Evolutionary conservation across 2,329 filamentous ascomycete species (phyloP).

Genomic region (Fusarium dlaminii): DNA sequence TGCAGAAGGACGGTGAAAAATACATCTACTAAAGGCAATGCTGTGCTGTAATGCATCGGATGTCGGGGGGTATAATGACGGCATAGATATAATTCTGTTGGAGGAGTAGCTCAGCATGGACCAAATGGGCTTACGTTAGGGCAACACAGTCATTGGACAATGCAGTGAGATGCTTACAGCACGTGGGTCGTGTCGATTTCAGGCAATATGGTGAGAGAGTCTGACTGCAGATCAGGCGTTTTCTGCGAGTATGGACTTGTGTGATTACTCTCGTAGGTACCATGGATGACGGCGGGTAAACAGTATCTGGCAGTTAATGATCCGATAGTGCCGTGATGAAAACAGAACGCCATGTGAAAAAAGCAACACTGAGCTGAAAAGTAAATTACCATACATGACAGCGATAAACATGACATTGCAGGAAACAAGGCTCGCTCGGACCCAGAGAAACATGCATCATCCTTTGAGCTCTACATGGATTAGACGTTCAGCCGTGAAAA

Average conservation of each 20-base stretch:
- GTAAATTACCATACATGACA: not conserved
- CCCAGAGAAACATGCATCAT: not conserved
- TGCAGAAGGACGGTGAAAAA: slow-evolving; percentile 2
- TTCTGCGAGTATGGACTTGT: not conserved
- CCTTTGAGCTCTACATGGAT: not conserved
- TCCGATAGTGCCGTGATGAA: not conserved
- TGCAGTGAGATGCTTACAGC: slow-evolving; percentile 1
- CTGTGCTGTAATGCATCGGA: slow-evolving; percentile 4
- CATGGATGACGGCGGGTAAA: not conserved
- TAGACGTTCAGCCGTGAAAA: not conserved
- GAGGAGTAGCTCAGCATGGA: not conserved
- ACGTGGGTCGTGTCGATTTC: slow-evolving; percentile 7
- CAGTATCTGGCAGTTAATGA: slow-evolving; percentile 1
- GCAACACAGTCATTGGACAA: not conserved
- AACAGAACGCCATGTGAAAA: not conserved
- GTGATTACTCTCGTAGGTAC: not conserved
- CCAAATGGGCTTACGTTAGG: not conserved
- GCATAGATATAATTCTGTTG: not conserved
- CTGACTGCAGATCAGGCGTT: slow-evolving; percentile 13
- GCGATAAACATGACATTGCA: not conserved
- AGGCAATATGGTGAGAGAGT: slow-evolving; percentile 10
- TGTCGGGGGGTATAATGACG: slow-evolving; percentile 21
- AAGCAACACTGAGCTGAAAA: not conserved
- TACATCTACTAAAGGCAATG: not conserved
- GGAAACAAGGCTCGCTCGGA: not conserved